These are phyloP conservation scores for Oidiodendron maius DNA, from an alignment of 495 filamentous ascomycete species.

Conservation along the genomic window DNA sequence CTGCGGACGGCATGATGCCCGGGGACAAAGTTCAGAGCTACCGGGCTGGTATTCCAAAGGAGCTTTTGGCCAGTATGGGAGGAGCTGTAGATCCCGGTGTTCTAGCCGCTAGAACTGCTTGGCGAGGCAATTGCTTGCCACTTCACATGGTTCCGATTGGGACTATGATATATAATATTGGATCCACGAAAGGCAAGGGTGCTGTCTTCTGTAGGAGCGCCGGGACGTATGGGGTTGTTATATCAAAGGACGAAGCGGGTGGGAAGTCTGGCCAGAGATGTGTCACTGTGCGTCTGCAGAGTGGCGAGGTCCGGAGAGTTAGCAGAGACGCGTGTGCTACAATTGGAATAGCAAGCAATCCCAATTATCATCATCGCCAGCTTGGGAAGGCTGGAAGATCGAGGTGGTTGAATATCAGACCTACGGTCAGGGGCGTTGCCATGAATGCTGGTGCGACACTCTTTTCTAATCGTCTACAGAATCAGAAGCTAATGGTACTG, in stretches of 20 bases:
- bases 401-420: slow-evolving; percentile 87
- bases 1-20: slow-evolving; percentile 85
- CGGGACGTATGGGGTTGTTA: slow-evolving; percentile 81
- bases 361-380: slow-evolving; percentile 80
- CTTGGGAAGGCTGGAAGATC: slow-evolving; percentile 91
- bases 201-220: slow-evolving; percentile 92
- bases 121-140: slow-evolving; percentile 91
- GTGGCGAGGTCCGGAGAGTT: slow-evolving; percentile 83
- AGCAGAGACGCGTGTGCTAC: slow-evolving; percentile 90
- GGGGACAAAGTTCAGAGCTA: slow-evolving; percentile 91
- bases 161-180: slow-evolving; percentile 84
- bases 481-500: slow-evolving; percentile 22
- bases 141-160: slow-evolving; percentile 92
- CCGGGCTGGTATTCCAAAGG: slow-evolving; percentile 76
- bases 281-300: slow-evolving; percentile 79
- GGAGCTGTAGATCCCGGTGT: slow-evolving; percentile 89
- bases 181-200: slow-evolving; percentile 61
- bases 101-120: slow-evolving; percentile 85
- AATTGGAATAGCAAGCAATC: slow-evolving; percentile 87
- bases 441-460: slow-evolving; percentile 80
- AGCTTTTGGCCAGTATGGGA: slow-evolving; percentile 84
- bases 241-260: slow-evolving; percentile 73
- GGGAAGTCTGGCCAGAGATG: slow-evolving; percentile 37
- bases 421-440: slow-evolving; percentile 90
- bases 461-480: slow-evolving; percentile 2